These are phyloP conservation scores for Penicillium diatomitis DNA, from an alignment of 495 filamentous ascomycete genomes.

Conservation along the genomic window DNA sequence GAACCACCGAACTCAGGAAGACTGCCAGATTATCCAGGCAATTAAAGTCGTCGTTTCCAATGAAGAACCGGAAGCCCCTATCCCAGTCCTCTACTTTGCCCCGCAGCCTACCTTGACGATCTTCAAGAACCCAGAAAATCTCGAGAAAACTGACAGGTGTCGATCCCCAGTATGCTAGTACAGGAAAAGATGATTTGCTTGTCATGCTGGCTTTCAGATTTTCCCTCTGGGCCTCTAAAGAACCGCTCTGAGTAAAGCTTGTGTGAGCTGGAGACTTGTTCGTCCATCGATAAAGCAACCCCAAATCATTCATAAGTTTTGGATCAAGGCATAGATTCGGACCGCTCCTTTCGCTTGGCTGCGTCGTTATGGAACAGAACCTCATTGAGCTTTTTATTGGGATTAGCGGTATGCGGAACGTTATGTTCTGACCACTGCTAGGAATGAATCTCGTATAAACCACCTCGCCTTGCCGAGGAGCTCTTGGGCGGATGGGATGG, in stretches of 20 bases:
- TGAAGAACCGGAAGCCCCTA: background rate
- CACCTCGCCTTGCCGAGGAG: slow-evolving; percentile 1
- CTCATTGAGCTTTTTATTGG: background rate
- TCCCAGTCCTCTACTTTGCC: background rate
- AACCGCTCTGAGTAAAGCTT: background rate
- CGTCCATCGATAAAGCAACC: background rate
- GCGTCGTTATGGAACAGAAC: background rate
- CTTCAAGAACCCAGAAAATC: slow-evolving; percentile 1
- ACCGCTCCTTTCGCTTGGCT: background rate
- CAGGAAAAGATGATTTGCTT: slow-evolving; percentile 1
- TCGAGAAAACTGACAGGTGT: background rate
- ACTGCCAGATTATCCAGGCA: too few relatives aligned
- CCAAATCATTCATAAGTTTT: background rate
- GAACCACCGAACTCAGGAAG: slow-evolving; percentile 1
- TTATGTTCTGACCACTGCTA: background rate
- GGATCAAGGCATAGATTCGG: background rate
- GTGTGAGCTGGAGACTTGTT: background rate
- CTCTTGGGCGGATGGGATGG: background rate
- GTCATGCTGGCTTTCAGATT: background rate
- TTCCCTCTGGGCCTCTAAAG: slow-evolving; percentile 1
- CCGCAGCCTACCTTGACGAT: background rate
- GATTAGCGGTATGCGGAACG: background rate
- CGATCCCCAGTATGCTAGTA: background rate
- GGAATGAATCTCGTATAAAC: slow-evolving; percentile 1
- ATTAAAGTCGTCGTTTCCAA: background rate